These are phyloP conservation scores for Amesomyces nigricolor DNA, from an alignment of 2,329 filamentous ascomycete species.

Conservation along the genomic window DNA sequence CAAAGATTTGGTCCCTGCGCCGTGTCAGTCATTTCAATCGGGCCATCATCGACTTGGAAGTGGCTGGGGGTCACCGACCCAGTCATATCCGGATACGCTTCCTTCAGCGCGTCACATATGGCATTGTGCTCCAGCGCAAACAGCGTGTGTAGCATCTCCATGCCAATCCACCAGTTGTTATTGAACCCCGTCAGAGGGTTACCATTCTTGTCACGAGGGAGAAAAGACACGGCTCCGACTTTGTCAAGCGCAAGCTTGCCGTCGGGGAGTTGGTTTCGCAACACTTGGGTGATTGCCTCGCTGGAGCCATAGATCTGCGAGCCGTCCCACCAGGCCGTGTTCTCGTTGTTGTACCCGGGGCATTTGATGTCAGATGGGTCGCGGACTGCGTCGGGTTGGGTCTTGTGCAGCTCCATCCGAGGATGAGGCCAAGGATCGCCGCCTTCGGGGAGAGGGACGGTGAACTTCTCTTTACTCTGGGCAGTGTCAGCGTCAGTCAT, in stretches of 20 bases:
- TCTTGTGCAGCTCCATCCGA: constrained; percentile 35
- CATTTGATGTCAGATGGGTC: constrained; percentile 33
- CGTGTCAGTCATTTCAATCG: neutral
- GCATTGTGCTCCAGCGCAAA: constrained; percentile 42
- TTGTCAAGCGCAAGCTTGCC: constrained; percentile 37
- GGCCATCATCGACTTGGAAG: neutral
- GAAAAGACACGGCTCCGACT: constrained; percentile 32
- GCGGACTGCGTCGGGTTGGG: constrained; percentile 32
- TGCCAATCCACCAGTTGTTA: constrained; percentile 43
- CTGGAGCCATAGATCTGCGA: constrained; percentile 42
- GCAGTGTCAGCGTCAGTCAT: neutral
- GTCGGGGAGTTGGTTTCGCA: constrained; percentile 33
- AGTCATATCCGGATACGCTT: constrained; percentile 34
- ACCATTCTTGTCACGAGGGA: constrained; percentile 36
- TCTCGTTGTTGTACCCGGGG: constrained; percentile 39
- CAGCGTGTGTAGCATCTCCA: constrained; percentile 41
- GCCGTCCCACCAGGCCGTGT: constrained; percentile 43
- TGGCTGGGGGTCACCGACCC: constrained; percentile 11
- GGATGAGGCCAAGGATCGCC: constrained; percentile 33
- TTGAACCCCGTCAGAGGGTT: constrained; percentile 38
- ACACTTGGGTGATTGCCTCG: constrained; percentile 32
- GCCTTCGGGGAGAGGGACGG: constrained; percentile 31
- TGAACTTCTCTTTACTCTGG: constrained; percentile 27
- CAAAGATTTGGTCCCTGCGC: constrained; percentile 36
- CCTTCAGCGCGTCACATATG: constrained; percentile 36